Percentiles rank a stretch among this genome's conserved stretches.
phyloP scores from a whole-genome alignment of 2,329 filamentous ascomycete species.

The Fusarium compactum region DNA sequence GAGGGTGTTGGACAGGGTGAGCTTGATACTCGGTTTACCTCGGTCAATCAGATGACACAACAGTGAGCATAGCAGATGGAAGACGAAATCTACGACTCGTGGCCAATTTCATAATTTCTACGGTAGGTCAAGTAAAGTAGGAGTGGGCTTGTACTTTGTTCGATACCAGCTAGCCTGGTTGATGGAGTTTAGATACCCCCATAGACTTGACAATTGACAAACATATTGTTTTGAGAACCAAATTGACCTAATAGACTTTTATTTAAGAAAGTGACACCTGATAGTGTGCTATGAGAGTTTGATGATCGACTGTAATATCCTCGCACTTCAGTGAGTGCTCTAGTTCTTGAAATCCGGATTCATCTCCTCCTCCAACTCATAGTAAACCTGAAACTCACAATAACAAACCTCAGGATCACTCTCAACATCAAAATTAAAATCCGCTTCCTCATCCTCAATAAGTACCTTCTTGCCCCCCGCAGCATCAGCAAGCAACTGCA shows the following conservation, averaged over 20 bases:
- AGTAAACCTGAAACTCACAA: conserved; percentile 47
- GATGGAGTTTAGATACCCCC: neutral
- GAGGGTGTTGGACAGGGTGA: conserved; percentile 27
- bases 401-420: conserved; percentile 46
- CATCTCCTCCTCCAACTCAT: conserved; percentile 44
- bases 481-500: conserved; percentile 48
- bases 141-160: neutral
- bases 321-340: neutral
- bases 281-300: neutral
- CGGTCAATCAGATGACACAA: neutral
- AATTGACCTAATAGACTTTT: neutral
- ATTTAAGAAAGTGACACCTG: neutral
- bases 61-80: neutral
- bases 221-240: neutral
- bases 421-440: conserved; percentile 51
- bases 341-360: conserved; percentile 44
- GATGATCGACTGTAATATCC: neutral
- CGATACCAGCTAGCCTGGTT: neutral
- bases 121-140: too few relatives aligned
- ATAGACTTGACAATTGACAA: neutral
- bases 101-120: too few relatives aligned
- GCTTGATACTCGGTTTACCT: conserved; percentile 23
- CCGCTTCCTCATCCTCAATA: conserved; percentile 58
- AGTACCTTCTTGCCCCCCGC: conserved; percentile 52
- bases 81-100: too few relatives aligned